Evolutionary conservation across 495 filamentous ascomycete genomes (phyloP).

Genomic region (Aspergillus biplanus): DNA sequence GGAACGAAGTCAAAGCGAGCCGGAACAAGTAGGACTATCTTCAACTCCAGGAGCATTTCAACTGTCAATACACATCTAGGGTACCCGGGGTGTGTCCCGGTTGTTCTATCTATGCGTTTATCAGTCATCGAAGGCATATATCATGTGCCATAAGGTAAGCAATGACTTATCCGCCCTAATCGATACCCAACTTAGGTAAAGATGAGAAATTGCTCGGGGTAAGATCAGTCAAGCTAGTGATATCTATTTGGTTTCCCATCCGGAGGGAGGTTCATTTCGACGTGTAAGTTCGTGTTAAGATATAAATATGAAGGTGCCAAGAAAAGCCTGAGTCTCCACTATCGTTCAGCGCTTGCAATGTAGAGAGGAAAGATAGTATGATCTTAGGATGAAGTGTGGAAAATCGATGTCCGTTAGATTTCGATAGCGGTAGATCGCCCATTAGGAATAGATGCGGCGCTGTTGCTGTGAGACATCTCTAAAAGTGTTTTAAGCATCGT

Average conservation of each 20-base stretch:
- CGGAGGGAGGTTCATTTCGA: too few relatives aligned
- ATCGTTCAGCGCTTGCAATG: background rate
- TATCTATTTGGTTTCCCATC: too few relatives aligned
- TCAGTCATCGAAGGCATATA: constrained; percentile 4
- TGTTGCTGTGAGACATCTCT: constrained; percentile 53
- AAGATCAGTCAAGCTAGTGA: background rate
- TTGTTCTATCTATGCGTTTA: background rate
- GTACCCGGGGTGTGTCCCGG: background rate
- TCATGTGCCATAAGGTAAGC: background rate
- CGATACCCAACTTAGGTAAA: background rate
- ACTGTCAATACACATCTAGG: background rate
- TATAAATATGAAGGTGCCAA: too few relatives aligned
- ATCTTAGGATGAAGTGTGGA: background rate
- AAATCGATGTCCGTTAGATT: constrained; percentile 31
- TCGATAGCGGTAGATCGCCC: constrained; percentile 45
- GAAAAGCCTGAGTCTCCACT: too few relatives aligned
- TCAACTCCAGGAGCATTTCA: too few relatives aligned
- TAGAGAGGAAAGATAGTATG: background rate
- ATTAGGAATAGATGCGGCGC: constrained; percentile 27
- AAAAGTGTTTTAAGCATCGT: constrained; percentile 80
- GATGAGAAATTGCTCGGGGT: background rate
- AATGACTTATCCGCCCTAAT: background rate
- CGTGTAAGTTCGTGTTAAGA: too few relatives aligned
- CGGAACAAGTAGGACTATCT: too few relatives aligned
- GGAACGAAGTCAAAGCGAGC: too few relatives aligned